Evolutionary conservation across 192 early-diverging fungal genomes (phyloP).

Genomic region (Linnemannia hyalina): DNA sequence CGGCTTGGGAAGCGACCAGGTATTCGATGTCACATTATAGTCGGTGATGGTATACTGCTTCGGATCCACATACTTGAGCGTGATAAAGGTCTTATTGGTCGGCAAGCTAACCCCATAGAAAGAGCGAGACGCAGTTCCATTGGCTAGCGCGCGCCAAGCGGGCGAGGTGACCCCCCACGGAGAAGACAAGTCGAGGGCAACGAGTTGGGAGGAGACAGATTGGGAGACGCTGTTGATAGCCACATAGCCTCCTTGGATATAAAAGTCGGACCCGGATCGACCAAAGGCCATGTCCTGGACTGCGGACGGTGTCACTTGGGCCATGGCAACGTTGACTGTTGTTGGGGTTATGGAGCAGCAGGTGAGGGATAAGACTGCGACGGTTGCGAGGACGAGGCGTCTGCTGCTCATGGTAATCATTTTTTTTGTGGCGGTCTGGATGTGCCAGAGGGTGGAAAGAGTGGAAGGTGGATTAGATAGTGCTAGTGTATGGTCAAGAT

Average conservation of each 20-base stretch:
- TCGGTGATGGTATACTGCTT: background rate
- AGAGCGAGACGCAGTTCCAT: constrained; percentile 5
- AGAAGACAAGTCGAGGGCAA: constrained; percentile 17
- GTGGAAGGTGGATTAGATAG: background rate
- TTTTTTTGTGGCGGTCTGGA: background rate
- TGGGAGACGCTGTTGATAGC: background rate
- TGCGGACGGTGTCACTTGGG: constrained; percentile 12
- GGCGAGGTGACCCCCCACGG: constrained; percentile 8
- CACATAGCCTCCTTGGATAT: constrained; percentile 17
- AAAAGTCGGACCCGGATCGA: constrained; percentile 10
- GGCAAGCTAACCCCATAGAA: background rate
- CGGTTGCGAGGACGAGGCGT: background rate
- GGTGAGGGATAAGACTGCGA: background rate
- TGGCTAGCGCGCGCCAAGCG: constrained; percentile 4
- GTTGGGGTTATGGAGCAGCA: constrained; percentile 11
- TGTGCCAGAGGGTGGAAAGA: background rate
- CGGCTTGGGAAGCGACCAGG: background rate
- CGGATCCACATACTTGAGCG: constrained; percentile 7
- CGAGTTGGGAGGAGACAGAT: background rate
- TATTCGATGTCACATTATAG: background rate
- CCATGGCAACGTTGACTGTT: background rate
- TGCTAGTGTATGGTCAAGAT: too few species aligned
- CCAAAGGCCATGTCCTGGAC: constrained; percentile 11
- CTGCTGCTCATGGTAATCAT: background rate
- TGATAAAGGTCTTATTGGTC: constrained; percentile 15